Base-by-base conservation (phyloP, 23 red algal species). In the Gracilaria domingensis region DNA sequence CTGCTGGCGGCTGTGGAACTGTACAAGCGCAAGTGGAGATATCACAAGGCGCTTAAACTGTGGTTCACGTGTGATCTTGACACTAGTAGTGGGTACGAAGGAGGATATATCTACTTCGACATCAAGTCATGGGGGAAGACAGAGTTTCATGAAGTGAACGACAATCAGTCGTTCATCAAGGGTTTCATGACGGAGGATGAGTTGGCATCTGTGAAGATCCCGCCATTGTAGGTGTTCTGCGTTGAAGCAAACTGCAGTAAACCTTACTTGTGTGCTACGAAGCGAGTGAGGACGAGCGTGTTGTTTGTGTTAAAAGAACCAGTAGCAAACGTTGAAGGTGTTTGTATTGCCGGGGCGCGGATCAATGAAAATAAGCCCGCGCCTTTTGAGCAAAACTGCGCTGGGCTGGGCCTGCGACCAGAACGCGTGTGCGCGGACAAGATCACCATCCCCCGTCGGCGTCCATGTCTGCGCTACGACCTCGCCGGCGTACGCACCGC, bases 151-250 rank as follows among this genome's bases (percentile, higher is more conserved):
- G 94, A 96, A 48, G 90, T 94, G 25, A 95, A 73, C 80, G 64
- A 69, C 64, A 77, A 77, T 26, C 81, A 88, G 66, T 83, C 78
- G 23, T 99, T 99, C 58, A 83, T 96, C 59, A 73, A 94, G 73
- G 94, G 97, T 30, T 95, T 99, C 53, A 93, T 99, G 80, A 93
- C 94, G 64, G 88, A 99, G 83, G 92, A 95, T 53, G 97, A 98
- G 59, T 25, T 98, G 76, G 81, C 87, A 20, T 48, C 79, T 4
- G 60, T 95, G 13, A 69, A 60, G 32, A 83, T 92, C n/a, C 89
- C 89, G 18, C 71, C 74, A 7, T 35, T 88, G 36, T 88, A 60
- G 55, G 5, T 25, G 59, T 11, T 50, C 6, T 48, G 21, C 6
- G 8, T 50, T 14, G 4, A 28, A 29, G 72, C 40, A 50, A 48